Evolutionary conservation across 306 rosid genomes (phyloP).

Genomic region (Prunus mongolica): DNA sequence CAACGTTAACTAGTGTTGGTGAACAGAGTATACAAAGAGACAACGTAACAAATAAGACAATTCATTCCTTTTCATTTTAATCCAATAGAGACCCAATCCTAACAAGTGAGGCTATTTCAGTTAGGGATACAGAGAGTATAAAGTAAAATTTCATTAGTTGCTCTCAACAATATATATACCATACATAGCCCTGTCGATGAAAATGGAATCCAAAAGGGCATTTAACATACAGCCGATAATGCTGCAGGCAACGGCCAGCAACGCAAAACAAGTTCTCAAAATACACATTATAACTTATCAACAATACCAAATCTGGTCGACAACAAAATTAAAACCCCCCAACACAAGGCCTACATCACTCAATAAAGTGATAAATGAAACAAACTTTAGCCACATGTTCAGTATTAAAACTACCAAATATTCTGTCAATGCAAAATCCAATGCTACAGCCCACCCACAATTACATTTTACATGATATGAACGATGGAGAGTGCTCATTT

Average conservation of each 20-base stretch:
- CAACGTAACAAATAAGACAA: background rate
- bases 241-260: background rate
- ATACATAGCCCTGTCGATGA: background rate
- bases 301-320: background rate
- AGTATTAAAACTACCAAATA: background rate
- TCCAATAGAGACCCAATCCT: background rate
- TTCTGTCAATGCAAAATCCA: background rate
- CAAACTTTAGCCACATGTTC: background rate
- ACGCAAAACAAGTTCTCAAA: background rate
- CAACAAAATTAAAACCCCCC: background rate
- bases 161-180: background rate
- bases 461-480: background rate
- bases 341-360: background rate
- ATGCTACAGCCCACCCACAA: background rate
- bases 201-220: background rate
- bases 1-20: conserved; percentile 14
- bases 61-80: background rate
- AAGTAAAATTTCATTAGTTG: background rate
- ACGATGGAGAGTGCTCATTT: background rate
- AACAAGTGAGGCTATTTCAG: background rate
- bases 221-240: background rate
- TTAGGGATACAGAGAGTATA: background rate
- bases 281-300: background rate
- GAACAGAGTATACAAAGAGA: background rate
- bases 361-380: background rate